A percentile compares a stretch with the other conserved stretches of the same genome.
These are phyloP conservation scores for Talaromyces liani DNA, from an alignment of 495 filamentous ascomycete species.

Conservation along the genomic window DNA sequence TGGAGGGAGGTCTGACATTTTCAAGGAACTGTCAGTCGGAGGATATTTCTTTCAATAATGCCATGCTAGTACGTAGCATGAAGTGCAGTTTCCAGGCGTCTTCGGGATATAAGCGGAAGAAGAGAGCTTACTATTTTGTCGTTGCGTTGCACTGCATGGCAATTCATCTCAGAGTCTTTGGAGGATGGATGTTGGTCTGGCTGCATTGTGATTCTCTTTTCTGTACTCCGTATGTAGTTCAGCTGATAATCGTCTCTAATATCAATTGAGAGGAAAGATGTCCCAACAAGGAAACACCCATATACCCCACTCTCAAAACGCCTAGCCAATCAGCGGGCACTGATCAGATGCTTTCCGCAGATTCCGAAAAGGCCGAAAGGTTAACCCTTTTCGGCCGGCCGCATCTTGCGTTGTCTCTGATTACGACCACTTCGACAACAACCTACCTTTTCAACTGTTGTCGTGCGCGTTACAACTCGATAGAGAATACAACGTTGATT, in stretches of 20 bases:
- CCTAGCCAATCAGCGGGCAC: not conserved
- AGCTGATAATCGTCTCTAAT: not conserved
- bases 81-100: not conserved
- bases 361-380: not conserved
- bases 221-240: not conserved
- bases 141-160: not conserved
- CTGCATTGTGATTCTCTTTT: not conserved
- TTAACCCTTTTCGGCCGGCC: not conserved
- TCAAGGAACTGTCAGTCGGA: not conserved
- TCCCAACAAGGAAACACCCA: not conserved
- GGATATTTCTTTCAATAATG: not conserved
- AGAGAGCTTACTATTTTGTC: not conserved
- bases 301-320: not conserved
- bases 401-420: not conserved
- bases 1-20: slow-evolving; percentile 12
- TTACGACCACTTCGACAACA: not conserved
- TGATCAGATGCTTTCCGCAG: not conserved
- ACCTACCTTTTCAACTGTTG: not conserved
- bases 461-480: too few species aligned
- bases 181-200: not conserved
- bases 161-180: not conserved
- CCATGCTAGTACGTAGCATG: too few species aligned
- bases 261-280: not conserved
- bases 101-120: not conserved
- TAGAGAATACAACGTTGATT: too few species aligned